These are phyloP conservation scores for Citrullus amarus DNA, from an alignment of 306 rosid species.

Conservation along the genomic window DNA sequence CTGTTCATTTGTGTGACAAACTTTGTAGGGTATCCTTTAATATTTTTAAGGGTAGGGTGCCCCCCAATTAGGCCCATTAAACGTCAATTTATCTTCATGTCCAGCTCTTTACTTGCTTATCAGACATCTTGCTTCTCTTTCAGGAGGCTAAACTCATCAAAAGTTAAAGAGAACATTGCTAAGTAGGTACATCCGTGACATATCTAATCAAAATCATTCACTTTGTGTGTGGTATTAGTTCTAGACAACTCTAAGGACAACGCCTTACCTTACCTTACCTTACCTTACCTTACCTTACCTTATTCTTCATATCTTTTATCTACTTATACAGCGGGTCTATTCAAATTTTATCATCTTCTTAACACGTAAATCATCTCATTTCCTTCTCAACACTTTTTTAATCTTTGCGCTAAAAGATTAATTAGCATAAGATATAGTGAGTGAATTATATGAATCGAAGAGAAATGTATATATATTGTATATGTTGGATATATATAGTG, in stretches of 20 bases:
- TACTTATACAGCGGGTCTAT: neutral
- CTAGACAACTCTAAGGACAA: neutral
- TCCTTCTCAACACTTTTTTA: neutral
- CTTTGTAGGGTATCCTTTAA: neutral
- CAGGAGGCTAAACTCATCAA: neutral
- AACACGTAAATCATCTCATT: neutral
- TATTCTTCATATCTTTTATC: neutral
- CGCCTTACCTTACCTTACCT: neutral
- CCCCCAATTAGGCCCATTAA: constrained; percentile 10
- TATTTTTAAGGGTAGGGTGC: neutral
- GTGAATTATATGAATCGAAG: too few relatives aligned
- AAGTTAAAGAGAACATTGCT: neutral
- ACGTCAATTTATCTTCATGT: neutral
- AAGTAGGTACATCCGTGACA: neutral
- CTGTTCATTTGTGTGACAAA: neutral
- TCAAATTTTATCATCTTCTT: neutral
- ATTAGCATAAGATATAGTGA: too few relatives aligned
- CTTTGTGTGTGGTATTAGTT: neutral
- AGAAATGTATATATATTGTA: too few relatives aligned
- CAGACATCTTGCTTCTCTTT: constrained; percentile 7
- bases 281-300: neutral
- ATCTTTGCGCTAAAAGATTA: too few relatives aligned
- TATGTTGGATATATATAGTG: too few relatives aligned
- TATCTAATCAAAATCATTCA: constrained; percentile 6
- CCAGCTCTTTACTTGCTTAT: neutral